phyloP scores from a whole-genome alignment of 306 rosid genomes.

The Begonia masoniana region DNA sequence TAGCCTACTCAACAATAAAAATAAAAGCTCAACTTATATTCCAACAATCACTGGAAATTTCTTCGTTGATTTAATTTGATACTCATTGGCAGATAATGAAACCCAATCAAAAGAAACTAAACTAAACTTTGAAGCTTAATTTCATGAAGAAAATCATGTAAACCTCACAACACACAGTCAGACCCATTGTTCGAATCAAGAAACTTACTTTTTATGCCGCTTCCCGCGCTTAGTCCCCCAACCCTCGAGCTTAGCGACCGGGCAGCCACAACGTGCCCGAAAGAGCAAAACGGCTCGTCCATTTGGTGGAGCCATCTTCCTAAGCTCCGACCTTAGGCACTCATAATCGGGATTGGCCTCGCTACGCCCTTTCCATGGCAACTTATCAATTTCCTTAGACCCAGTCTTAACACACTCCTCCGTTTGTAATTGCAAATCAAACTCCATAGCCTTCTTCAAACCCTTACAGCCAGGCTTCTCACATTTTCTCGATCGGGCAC shows the following conservation, averaged over 20 bases:
- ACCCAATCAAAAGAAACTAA: no score
- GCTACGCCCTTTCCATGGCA: constrained; percentile 90
- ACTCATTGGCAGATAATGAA: no score
- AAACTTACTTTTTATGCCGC: constrained; percentile 70
- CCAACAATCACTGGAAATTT: no score
- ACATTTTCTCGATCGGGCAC: constrained; percentile 54
- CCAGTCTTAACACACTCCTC: constrained; percentile 38
- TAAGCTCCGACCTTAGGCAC: constrained; percentile 67
- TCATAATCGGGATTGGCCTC: constrained; percentile 78
- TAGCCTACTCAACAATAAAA: no score
- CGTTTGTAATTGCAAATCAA: constrained; percentile 66
- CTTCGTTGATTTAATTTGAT: no score
- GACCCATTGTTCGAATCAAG: neutral
- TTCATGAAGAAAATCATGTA: no score
- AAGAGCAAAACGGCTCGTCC: constrained; percentile 87
- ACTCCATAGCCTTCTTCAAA: constrained; percentile 70
- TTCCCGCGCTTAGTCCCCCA: constrained; percentile 74
- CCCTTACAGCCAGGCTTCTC: constrained; percentile 49
- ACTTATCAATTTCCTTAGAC: constrained; percentile 40
- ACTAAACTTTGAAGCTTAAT: no score
- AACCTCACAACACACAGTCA: neutral
- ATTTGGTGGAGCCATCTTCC: constrained; percentile 85
- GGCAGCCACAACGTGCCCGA: constrained; percentile 78
- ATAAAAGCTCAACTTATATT: no score
- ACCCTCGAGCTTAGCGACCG: constrained; percentile 83